Evolutionary conservation across 2,329 filamentous ascomycete species (phyloP).

Genomic region (Apiospora phragmitis): DNA sequence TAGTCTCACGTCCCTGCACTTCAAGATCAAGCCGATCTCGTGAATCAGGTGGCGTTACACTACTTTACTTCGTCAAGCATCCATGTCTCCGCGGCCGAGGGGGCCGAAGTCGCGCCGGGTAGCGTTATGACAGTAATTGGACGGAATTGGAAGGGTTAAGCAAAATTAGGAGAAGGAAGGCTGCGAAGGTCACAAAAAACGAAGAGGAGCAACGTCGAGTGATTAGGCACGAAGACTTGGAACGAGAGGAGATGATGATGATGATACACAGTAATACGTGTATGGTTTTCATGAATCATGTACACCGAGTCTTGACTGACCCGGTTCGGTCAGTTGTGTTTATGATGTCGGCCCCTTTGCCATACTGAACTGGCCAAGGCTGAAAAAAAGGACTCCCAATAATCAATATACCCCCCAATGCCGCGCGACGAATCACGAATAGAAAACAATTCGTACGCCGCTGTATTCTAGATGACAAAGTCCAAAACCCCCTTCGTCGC

Average conservation of each 20-base stretch:
- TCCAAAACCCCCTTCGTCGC: not conserved
- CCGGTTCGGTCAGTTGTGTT: not conserved
- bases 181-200: slow-evolving; percentile 8
- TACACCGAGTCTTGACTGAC: not conserved
- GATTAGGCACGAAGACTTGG: slow-evolving; percentile 19
- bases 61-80: slow-evolving; percentile 8
- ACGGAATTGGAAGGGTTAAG: not conserved
- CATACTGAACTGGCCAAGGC: not conserved
- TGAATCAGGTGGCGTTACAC: slow-evolving; percentile 16
- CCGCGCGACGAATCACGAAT: slow-evolving; percentile 1
- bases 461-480: slow-evolving; percentile 3
- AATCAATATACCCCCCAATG: slow-evolving; percentile 8
- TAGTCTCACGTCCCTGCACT: slow-evolving; percentile 92
- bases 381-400: not conserved
- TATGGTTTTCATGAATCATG: not conserved
- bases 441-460: slow-evolving; percentile 1
- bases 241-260: not conserved
- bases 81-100: not conserved
- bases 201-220: slow-evolving; percentile 9
- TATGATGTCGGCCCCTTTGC: not conserved
- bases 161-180: not conserved
- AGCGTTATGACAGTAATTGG: not conserved
- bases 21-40: slow-evolving; percentile 86
- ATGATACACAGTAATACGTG: not conserved
- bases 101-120: not conserved